A percentile compares a stretch with the other conserved stretches of the same genome.
phyloP scores from a whole-genome alignment of 2,329 filamentous ascomycete genomes.

The Cladosporium sp. region DNA sequence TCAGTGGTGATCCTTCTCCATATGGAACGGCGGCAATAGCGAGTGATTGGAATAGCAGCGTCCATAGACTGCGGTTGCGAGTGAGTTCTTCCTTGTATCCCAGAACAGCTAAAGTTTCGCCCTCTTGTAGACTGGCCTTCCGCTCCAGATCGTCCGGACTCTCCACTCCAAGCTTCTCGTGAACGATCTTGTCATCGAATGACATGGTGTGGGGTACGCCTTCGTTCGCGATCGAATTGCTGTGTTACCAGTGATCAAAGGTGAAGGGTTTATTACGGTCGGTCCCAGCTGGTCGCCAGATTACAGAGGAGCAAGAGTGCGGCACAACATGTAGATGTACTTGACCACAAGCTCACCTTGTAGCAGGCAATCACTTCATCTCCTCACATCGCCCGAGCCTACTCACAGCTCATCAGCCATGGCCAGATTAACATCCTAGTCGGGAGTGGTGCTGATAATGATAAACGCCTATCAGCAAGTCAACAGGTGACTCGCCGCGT shows the following conservation, averaged over 20 bases:
- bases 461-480: constrained; percentile 7
- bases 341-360: background rate
- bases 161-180: background rate
- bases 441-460: constrained; percentile 7
- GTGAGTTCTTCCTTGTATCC: constrained; percentile 60
- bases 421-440: constrained; percentile 1
- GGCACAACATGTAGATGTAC: constrained; percentile 4
- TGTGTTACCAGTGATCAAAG: background rate
- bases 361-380: background rate
- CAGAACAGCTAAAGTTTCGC: constrained; percentile 44
- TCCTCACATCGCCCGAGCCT: background rate
- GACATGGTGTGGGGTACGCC: background rate
- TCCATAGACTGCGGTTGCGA: constrained; percentile 61
- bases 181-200: background rate
- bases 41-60: constrained; percentile 61
- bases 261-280: background rate
- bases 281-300: background rate
- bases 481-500: background rate
- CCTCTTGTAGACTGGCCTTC: constrained; percentile 28
- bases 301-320: background rate
- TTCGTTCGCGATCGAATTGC: background rate
- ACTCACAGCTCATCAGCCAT: background rate
- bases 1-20: constrained; percentile 57
- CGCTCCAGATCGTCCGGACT: constrained; percentile 11
- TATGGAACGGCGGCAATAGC: constrained; percentile 63